Conservation (phyloP, 805 yeast genomes). For the Wickerhamiella dianesei region DNA sequence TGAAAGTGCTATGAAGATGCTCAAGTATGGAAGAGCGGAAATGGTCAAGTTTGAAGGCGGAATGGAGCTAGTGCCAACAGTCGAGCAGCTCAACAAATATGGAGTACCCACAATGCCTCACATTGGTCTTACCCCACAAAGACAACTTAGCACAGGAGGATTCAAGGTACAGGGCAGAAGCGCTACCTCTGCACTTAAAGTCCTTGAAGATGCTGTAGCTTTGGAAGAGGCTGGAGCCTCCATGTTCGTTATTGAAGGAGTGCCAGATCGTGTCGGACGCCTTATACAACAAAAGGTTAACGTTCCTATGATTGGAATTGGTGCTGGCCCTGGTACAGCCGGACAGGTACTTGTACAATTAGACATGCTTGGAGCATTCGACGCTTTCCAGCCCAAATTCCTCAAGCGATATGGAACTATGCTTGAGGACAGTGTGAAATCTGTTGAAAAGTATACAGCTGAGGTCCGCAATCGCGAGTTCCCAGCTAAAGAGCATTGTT, state of each 20-base stretch:
- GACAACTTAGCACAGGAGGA: conserved; percentile 67
- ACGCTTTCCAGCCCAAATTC: conserved; percentile 50
- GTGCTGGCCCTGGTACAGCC: conserved; percentile 73
- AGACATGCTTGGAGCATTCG: conserved; percentile 59
- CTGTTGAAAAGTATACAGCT: conserved; percentile 38
- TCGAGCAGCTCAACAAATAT: conserved; percentile 41
- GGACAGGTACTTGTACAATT: conserved; percentile 87
- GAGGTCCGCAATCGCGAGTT: conserved; percentile 47
- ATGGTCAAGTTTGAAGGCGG: conserved; percentile 86
- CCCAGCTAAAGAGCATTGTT: conserved; percentile 56
- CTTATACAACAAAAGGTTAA: conserved; percentile 44
- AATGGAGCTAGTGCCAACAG: conserved; percentile 37
- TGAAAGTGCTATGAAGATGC: conserved; percentile 39
- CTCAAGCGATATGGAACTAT: conserved; percentile 55
- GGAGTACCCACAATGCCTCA: conserved; percentile 92
- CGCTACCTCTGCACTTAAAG: conserved; percentile 36
- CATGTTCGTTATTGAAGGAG: conserved; percentile 65
- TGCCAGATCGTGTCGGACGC: conserved; percentile 60
- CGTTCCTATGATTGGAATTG: conserved; percentile 88
- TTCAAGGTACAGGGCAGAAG: conserved; percentile 72
- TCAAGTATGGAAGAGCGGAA: conserved; percentile 43
- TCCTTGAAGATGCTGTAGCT: conserved; percentile 53
- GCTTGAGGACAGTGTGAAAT: conserved; percentile 35
- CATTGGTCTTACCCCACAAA: conserved; percentile 85
- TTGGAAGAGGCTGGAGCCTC: conserved; percentile 69